These are phyloP conservation scores for Aureobasidium sp. DNA, from an alignment of 2,329 filamentous ascomycete species.

Conservation along the genomic window DNA sequence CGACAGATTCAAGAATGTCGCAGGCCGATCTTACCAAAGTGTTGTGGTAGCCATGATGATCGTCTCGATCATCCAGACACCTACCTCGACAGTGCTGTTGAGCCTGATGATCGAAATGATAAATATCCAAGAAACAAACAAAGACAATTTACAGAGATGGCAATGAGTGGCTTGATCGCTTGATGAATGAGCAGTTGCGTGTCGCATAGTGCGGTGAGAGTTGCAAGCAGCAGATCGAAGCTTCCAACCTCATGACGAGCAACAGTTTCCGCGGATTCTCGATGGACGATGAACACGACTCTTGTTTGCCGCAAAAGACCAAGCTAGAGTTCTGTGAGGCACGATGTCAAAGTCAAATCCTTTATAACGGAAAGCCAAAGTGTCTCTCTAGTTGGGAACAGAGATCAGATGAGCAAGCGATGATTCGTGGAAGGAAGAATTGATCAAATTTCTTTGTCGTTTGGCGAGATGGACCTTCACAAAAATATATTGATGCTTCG, in stretches of 20 bases:
- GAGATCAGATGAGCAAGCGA: background rate
- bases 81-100: background rate
- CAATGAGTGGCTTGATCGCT: background rate
- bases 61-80: background rate
- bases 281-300: background rate
- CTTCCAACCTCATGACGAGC: conserved; percentile 7
- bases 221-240: background rate
- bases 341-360: background rate
- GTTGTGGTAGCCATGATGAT: background rate
- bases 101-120: background rate
- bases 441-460: conserved; percentile 1
- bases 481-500: conserved; percentile 1
- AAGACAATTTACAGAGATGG: background rate
- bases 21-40: background rate
- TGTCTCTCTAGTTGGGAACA: background rate
- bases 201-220: background rate
- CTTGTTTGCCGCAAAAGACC: background rate
- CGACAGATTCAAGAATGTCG: background rate
- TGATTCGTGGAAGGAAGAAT: background rate
- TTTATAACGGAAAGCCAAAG: background rate
- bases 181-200: background rate
- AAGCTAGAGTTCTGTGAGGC: background rate
- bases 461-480: background rate
- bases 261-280: background rate
- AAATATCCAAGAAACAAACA: background rate